A percentile compares a stretch with the other conserved stretches of the same genome.
Conservation (phyloP, 768 basidiomycete species). For the Collybia mongolica region DNA sequence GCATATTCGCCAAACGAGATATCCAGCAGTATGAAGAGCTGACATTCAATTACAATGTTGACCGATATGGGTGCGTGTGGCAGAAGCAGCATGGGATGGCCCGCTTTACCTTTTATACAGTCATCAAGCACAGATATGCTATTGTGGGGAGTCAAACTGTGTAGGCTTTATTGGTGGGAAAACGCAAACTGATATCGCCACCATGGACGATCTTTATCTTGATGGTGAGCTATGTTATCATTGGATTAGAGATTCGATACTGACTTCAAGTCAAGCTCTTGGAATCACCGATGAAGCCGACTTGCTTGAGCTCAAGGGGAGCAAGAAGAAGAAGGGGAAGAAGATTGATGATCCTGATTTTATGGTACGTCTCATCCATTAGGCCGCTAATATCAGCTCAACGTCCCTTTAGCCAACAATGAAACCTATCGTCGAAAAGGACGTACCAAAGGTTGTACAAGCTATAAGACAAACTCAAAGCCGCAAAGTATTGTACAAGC, state of each 20-base stretch:
- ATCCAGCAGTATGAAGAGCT: slow-evolving; percentile 83
- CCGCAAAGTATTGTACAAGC: slow-evolving; percentile 75
- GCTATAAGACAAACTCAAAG: slow-evolving; percentile 88
- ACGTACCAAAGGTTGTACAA: slow-evolving; percentile 89
- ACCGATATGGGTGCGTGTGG: slow-evolving; percentile 87
- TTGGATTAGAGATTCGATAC: background rate
- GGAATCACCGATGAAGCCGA: slow-evolving; percentile 94
- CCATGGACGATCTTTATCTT: slow-evolving; percentile 93
- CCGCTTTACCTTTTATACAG: slow-evolving; percentile 33
- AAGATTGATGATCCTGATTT: slow-evolving; percentile 92
- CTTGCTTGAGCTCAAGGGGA: slow-evolving; percentile 81
- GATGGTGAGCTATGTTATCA: slow-evolving; percentile 58
- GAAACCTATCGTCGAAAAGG: slow-evolving; percentile 70
- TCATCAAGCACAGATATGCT: slow-evolving; percentile 92
- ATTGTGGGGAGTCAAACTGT: slow-evolving; percentile 94
- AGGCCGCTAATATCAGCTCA: slow-evolving; percentile 2
- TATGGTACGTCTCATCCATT: slow-evolving; percentile 46
- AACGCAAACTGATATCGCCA: slow-evolving; percentile 93
- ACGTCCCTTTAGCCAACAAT: slow-evolving; percentile 59
- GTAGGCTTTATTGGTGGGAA: slow-evolving; percentile 97
- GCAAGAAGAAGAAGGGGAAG: slow-evolving; percentile 89
- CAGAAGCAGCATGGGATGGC: background rate
- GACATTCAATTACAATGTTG: slow-evolving; percentile 99
- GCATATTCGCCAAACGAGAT: slow-evolving; percentile 88
- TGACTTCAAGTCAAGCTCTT: slow-evolving; percentile 55